Evolutionary conservation across 768 basidiomycete genomes (phyloP).

Genomic region (Termitomyces sp.): DNA sequence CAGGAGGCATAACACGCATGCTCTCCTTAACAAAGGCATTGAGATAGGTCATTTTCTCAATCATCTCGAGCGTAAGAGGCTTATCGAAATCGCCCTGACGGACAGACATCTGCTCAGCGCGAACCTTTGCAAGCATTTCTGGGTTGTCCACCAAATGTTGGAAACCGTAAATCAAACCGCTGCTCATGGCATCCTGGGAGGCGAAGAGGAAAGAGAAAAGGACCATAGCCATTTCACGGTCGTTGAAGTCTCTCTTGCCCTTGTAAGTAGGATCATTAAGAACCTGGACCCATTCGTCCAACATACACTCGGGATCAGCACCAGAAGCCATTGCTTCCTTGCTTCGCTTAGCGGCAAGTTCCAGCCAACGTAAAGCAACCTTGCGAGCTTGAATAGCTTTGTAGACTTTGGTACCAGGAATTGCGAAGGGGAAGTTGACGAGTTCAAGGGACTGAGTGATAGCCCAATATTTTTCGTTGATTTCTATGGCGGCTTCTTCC

Average conservation of each 20-base stretch:
- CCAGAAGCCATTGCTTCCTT: slow-evolving; percentile 83
- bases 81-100: slow-evolving; percentile 74
- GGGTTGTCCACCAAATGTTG: slow-evolving; percentile 95
- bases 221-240: slow-evolving; percentile 96
- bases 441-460: slow-evolving; percentile 95
- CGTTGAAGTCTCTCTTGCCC: slow-evolving; percentile 83
- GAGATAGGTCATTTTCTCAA: slow-evolving; percentile 93
- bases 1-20: slow-evolving; percentile 88
- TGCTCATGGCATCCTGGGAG: slow-evolving; percentile 97
- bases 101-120: slow-evolving; percentile 85
- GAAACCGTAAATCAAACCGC: slow-evolving; percentile 93
- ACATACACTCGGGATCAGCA: slow-evolving; percentile 80
- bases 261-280: slow-evolving; percentile 69
- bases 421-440: slow-evolving; percentile 95
- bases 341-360: slow-evolving; percentile 72
- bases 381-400: slow-evolving; percentile 92
- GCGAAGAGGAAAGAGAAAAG: slow-evolving; percentile 96
- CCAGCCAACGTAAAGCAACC: slow-evolving; percentile 75
- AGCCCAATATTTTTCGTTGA: slow-evolving; percentile 93
- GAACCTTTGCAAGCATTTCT: slow-evolving; percentile 82
- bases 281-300: slow-evolving; percentile 88
- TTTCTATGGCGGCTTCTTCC: slow-evolving; percentile 72
- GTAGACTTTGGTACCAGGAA: slow-evolving; percentile 96
- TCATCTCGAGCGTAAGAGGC: slow-evolving; percentile 81
- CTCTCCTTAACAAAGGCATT: slow-evolving; percentile 93